phyloP scores from a whole-genome alignment of 2,329 filamentous ascomycete genomes.

The Escovopsis sp. region DNA sequence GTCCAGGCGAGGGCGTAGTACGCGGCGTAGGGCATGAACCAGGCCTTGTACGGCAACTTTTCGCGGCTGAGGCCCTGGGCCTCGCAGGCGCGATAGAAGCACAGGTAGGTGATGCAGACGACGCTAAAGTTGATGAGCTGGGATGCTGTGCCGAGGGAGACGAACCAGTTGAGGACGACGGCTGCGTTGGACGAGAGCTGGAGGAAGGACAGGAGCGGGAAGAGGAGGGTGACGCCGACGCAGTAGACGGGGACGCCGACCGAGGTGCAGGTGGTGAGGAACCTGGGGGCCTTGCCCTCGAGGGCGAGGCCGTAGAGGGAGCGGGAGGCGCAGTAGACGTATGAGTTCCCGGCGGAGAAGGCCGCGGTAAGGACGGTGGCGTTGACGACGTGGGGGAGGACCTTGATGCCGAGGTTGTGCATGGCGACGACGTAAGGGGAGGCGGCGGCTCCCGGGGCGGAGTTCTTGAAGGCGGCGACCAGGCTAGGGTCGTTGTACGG shows the following conservation, averaged over 20 bases:
- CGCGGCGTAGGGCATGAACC: conserved; percentile 55
- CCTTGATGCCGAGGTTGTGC: conserved; percentile 44
- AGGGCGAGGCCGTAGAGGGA: conserved; percentile 54
- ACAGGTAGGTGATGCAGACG: conserved; percentile 55
- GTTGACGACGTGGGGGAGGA: conserved; percentile 58
- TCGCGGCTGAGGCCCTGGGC: conserved; percentile 54
- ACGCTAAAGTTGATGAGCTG: conserved; percentile 59
- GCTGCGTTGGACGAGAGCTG: conserved; percentile 51
- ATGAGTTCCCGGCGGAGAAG: conserved; percentile 51
- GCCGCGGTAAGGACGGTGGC: conserved; percentile 54
- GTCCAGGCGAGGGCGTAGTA: conserved; percentile 50
- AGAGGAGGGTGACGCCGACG: conserved; percentile 47
- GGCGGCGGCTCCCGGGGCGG: conserved; percentile 50
- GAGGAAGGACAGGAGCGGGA: conserved; percentile 58
- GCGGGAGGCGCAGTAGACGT: conserved; percentile 49
- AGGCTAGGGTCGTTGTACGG: conserved; percentile 52
- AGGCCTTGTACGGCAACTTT: conserved; percentile 53
- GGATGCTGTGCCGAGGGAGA: conserved; percentile 53
- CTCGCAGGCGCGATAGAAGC: conserved; percentile 53
- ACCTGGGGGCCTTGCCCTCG: conserved; percentile 47
- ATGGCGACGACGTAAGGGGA: conserved; percentile 56
- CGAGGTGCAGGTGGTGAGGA: conserved; percentile 45
- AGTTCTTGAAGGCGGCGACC: conserved; percentile 40
- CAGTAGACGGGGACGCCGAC: conserved; percentile 61
- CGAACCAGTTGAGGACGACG: conserved; percentile 58